Base-by-base conservation (phyloP, 208 protist species). In the Crithidia sp. region DNA sequence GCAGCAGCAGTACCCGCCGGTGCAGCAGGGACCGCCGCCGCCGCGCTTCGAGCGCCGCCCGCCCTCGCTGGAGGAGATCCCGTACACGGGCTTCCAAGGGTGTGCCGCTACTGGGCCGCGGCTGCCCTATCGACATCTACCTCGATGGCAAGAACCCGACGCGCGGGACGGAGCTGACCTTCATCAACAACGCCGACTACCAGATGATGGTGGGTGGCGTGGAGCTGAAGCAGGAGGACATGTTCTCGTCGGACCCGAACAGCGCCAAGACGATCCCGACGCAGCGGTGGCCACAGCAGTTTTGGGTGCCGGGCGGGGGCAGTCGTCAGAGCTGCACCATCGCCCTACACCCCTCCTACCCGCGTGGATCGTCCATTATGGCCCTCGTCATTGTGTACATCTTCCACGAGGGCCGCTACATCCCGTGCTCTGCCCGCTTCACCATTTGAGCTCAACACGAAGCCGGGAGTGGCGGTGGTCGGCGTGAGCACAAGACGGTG, bases 61-160 rank as follows among this genome's bases (percentile, higher is more conserved):
- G 36, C 79, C 86, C 36, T 86, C 89, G 2, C 70, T 92, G 49
- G 87, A 90, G 4, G 89, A 90, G 61, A 83, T 88, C 63, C 89
- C 91, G 5, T 96, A 85, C 74, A 83, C 81, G 2, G 68, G 40
- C 16, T 96, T 96, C 76, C 81, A 82, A 82, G 56, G 74, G 80
- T 28, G 87, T 90, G 47, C 82, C 82, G 41, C 76, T 96, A 2
- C 50, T 96, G 40, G 89, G 66, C 43, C 85, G 87, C 52, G 91
- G 77, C 36, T 96, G 91, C 71, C 91, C 91, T 14, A 88, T 94
- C 28, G 91, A 96, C 64, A 88, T 96, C 44, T 96, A 93, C 68
- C 82, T 96, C 43, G 89, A 96, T 61, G 91, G 87, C 40, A 86
- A 86, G 65, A 96, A 62, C 53, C 87, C 91, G 41, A 94, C 91